Evolutionary conservation across 805 yeast species (phyloP).

Genomic region (Candida peoriensis): DNA sequence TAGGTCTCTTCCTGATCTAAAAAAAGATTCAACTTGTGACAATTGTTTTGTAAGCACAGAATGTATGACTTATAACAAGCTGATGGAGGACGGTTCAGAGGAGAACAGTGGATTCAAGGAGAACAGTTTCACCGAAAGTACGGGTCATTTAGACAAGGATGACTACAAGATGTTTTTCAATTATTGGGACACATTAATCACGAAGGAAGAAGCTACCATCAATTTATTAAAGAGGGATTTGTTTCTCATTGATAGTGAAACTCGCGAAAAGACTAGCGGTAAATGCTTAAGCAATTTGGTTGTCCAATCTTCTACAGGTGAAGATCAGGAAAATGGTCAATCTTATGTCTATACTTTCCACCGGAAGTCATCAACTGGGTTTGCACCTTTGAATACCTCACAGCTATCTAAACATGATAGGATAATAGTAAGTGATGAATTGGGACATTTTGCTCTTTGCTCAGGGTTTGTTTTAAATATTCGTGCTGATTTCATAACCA

Average conservation of each 20-base stretch:
- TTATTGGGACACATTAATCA: slow-evolving; percentile 70
- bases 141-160: slow-evolving; percentile 42
- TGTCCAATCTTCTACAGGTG: slow-evolving; percentile 28
- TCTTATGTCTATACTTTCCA: slow-evolving; percentile 45
- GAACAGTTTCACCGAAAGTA: slow-evolving; percentile 42
- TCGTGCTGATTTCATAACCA: slow-evolving; percentile 35
- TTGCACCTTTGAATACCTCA: slow-evolving; percentile 26
- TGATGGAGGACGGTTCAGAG: slow-evolving; percentile 54
- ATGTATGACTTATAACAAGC: slow-evolving; percentile 63
- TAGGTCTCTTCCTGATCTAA: slow-evolving; percentile 48
- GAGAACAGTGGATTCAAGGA: slow-evolving; percentile 47
- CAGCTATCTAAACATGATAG: slow-evolving; percentile 58
- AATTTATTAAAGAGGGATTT: slow-evolving; percentile 51
- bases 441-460: slow-evolving; percentile 71
- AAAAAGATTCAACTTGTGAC: slow-evolving; percentile 52
- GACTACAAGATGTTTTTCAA: slow-evolving; percentile 51
- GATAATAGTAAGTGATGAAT: slow-evolving; percentile 72
- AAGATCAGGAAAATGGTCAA: slow-evolving; percentile 17
- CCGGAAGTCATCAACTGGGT: slow-evolving; percentile 24
- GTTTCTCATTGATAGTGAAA: slow-evolving; percentile 46
- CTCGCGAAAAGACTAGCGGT: slow-evolving; percentile 59
- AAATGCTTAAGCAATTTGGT: slow-evolving; percentile 49
- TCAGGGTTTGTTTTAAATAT: slow-evolving; percentile 51
- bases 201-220: slow-evolving; percentile 65
- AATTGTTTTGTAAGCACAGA: slow-evolving; percentile 48